Conservation (phyloP, 2,329 filamentous ascomycete species). For the Neofusicoccum parvum region DNA sequence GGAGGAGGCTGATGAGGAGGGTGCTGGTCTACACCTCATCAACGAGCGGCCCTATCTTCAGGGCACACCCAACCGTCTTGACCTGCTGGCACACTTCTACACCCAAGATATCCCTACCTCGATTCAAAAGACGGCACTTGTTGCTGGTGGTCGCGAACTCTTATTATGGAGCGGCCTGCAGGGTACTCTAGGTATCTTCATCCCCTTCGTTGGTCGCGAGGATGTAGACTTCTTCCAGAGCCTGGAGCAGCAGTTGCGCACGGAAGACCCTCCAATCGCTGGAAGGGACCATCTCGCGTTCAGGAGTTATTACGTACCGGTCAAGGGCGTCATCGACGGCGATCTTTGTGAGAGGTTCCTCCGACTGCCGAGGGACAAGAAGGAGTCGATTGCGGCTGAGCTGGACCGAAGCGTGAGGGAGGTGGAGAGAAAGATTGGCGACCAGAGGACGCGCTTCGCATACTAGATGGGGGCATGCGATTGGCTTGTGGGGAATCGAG, state of each 20-base stretch:
- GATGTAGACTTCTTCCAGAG: slow-evolving; percentile 98
- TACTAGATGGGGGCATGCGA: slow-evolving; percentile 9
- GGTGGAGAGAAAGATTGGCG: slow-evolving; percentile 87
- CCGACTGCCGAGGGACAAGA: slow-evolving; percentile 81
- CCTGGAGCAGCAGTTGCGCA: slow-evolving; percentile 81
- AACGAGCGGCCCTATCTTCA: slow-evolving; percentile 90
- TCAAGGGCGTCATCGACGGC: slow-evolving; percentile 95
- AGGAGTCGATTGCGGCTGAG: slow-evolving; percentile 92
- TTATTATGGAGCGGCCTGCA: slow-evolving; percentile 93
- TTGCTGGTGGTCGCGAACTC: slow-evolving; percentile 88
- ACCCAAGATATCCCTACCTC: slow-evolving; percentile 90
- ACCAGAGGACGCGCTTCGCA: slow-evolving; percentile 31
- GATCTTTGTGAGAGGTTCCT: slow-evolving; percentile 94
- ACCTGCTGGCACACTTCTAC: slow-evolving; percentile 85
- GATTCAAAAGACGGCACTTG: slow-evolving; percentile 84
- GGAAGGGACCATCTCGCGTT: slow-evolving; percentile 96
- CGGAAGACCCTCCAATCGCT: slow-evolving; percentile 81
- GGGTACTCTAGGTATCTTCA: slow-evolving; percentile 88
- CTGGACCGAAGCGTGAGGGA: slow-evolving; percentile 87
- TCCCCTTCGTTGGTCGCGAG: slow-evolving; percentile 88
- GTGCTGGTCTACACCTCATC: slow-evolving; percentile 84
- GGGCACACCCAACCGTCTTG: slow-evolving; percentile 81
- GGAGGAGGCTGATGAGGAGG: slow-evolving; percentile 88
- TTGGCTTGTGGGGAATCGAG: neutral
- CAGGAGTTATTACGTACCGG: slow-evolving; percentile 90